Evolutionary conservation across 108 stramenopile genomes (phyloP), one percentile per base, ranked within the genome.

Genomic region (Cylindrotheca closterium): DNA sequence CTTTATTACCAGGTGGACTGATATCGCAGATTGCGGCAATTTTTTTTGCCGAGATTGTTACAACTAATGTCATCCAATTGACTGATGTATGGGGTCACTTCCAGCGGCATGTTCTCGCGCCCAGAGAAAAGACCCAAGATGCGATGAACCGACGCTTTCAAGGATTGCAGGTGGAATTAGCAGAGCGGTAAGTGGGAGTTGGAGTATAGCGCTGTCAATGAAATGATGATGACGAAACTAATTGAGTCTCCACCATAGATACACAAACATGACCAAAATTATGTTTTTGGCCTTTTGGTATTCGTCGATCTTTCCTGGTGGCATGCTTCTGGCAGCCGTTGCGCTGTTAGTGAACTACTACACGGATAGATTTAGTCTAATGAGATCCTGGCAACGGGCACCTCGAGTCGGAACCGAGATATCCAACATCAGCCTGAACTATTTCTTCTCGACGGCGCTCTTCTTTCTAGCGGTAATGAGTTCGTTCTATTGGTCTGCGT

Each of bases 251-350:
- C n/a, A n/a, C n/a, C n/a, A 15, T 42, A 77, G 89, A n/a, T 90
- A 87, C 59, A 76, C 79, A 1, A 74, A 81, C 59, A 75, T 81
- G 79, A 81, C 74, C 2, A 81, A 90, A 62, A 79, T 84, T 24
- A 53, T 92, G 55, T 90, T 95, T 56, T 71, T 95, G 45, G 65
- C 76, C 25, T 73, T 91, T 30, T 92, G 83, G 79, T 92, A 92
- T 68, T 88, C 72, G 32, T 65, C 88, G 23, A 82, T 92, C 27
- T 95, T 79, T 63, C 94, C 91, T 0, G 68, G 66, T 8, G 75
- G 79, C 30, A 80, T 91, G 24, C 85, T 92, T 70, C 57, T 91
- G 4, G 87, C 84, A 46, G 79, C 89, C 2, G 55, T 87, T 26
- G 69, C 82, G 32, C 70, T 95, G 28, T 48, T 72, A 28, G 67